Base-by-base conservation (phyloP, 1,284 basidiomycete genomes). In the Ustilago xerochloae region DNA sequence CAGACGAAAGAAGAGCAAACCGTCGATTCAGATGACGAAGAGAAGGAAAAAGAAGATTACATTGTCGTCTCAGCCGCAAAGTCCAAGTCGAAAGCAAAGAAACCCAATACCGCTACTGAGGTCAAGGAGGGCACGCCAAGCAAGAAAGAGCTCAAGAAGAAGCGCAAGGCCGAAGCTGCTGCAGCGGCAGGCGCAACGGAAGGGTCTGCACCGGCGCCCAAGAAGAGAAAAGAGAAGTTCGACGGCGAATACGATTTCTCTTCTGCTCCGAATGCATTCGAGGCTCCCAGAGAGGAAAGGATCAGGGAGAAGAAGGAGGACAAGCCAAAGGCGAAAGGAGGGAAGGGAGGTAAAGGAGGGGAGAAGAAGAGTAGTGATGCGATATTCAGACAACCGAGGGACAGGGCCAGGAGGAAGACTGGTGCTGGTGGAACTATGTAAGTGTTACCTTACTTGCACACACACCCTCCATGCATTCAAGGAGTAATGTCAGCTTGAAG, bases 121-220 rank as follows among this genome's bases (percentile, higher is more conserved):
- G 0, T 30, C 7, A 6, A 6, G 8, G 38, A 52, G 9, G 38
- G n/a, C 2, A 22, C 18, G 12, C 41, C 36, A 10, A 49, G 45
- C 6, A 69, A 69, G 39, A 64, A 63, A 32, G 52, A 65, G 48
- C 35, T 52, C 49, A 74, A 63, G 66, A 69, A 74, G 58, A 63
- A 62, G 28, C 61, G 62, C 29, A 70, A 64, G n/a, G 58, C 58
- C 10, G 54, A 63, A 43, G 36, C 48, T 7, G 22, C 38, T 18
- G 36, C 63, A 29, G 7, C 10, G 9, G 45, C 63, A 22, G 12
- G 8, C 5, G 33, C 50, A 6, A 8, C 28, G 24, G 18, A 24
- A 13, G 36, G 15, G 29, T 20, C 22, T 24, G 45, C 26, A n/a
- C 2, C 51, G 6, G 49, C 47, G 1, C 15, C 24, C 12, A 54